Evolutionary conservation across 148 eudicot genomes (phyloP).

Genomic region (Dianthus caryophyllus): DNA sequence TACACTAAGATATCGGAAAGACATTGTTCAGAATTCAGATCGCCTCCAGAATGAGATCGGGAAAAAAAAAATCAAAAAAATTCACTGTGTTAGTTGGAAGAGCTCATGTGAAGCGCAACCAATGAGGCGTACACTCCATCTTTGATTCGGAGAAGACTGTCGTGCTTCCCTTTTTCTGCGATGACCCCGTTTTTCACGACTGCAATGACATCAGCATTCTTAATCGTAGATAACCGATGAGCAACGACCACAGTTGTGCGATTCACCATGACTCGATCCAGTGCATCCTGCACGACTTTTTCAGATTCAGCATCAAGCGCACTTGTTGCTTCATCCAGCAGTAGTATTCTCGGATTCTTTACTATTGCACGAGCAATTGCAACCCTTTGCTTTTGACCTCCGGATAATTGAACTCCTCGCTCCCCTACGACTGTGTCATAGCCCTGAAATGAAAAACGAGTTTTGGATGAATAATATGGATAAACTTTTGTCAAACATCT

Average conservation of each 20-base stretch:
- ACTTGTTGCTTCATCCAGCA: constrained; percentile 14
- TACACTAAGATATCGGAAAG: no score
- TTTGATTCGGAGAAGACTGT: constrained; percentile 1
- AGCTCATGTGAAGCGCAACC: constrained; percentile 9
- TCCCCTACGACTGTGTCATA: constrained; percentile 14
- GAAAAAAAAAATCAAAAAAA: no score
- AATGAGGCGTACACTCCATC: constrained; percentile 9
- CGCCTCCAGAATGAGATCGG: no score
- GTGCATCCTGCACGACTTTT: constrained; percentile 18
- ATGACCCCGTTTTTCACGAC: constrained; percentile 15
- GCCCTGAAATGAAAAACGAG: neutral
- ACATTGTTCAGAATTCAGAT: no score
- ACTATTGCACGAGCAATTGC: constrained; percentile 17
- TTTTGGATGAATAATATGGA: no score
- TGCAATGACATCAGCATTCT: constrained; percentile 12
- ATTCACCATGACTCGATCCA: constrained; percentile 16
- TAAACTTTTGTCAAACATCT: no score
- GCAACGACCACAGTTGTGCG: constrained; percentile 13
- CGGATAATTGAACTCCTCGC: constrained; percentile 14
- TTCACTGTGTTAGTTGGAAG: neutral
- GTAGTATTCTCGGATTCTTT: constrained; percentile 13
- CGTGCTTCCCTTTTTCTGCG: constrained; percentile 15
- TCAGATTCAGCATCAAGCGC: constrained; percentile 18
- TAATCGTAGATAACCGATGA: constrained; percentile 8
- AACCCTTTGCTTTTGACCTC: constrained; percentile 16